Percentiles rank a stretch among this genome's conserved stretches.
These are phyloP conservation scores for Selaginella moellendorffii DNA, from an alignment of 75 land plant genomes.

Conservation along the genomic window DNA sequence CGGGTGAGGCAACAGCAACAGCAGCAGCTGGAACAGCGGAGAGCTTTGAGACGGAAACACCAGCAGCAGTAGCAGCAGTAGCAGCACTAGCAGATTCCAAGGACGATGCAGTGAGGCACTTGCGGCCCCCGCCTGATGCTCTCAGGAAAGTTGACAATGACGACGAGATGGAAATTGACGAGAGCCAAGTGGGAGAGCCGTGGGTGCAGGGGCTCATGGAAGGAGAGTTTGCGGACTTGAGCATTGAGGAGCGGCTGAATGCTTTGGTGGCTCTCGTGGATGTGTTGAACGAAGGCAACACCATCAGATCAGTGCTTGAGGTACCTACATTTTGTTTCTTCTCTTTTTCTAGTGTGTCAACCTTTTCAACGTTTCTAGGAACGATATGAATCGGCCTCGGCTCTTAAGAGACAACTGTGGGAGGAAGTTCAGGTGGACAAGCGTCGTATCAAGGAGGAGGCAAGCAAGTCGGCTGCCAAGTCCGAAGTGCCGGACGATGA, in stretches of 20 bases:
- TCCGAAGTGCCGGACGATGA: constrained; percentile 10
- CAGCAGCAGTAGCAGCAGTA: too few species aligned
- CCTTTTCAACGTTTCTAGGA: constrained; percentile 29
- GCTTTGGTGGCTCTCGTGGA: constrained; percentile 82
- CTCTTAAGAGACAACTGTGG: constrained; percentile 94
- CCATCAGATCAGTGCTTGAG: constrained; percentile 83
- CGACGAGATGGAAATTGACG: constrained; percentile 73
- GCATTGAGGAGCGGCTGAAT: constrained; percentile 87
- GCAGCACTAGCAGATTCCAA: too few species aligned
- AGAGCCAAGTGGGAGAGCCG: constrained; percentile 62
- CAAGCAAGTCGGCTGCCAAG: constrained; percentile 28
- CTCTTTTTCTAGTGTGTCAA: background rate
- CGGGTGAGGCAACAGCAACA: constrained; percentile 11
- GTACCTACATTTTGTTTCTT: constrained; percentile 21
- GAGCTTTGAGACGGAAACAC: too few species aligned
- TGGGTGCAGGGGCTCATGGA: constrained; percentile 94
- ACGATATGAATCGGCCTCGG: constrained; percentile 75
- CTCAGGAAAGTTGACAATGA: constrained; percentile 15
- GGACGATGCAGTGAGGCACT: too few species aligned
- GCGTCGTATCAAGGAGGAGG: constrained; percentile 71
- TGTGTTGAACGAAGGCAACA: constrained; percentile 79
- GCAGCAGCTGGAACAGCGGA: too few species aligned
- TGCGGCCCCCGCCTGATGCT: too few species aligned
- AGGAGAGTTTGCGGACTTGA: constrained; percentile 84
- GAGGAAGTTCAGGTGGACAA: constrained; percentile 86